Conservation (phyloP, 2,329 filamentous ascomycete species). For the Xylariomycetidae sp. region DNA sequence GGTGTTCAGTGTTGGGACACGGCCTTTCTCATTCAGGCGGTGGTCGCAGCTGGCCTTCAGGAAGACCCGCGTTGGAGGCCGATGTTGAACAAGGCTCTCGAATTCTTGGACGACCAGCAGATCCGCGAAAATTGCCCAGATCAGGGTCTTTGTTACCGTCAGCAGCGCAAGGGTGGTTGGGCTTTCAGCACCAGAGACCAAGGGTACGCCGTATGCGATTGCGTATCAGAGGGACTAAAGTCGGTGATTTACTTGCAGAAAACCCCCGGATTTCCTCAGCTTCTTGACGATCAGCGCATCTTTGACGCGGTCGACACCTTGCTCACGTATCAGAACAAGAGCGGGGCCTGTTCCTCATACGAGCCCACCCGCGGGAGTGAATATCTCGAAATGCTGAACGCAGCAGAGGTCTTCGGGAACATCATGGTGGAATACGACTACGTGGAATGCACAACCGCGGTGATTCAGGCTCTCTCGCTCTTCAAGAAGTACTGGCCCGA, state of each 20-base stretch:
- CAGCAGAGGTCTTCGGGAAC: constrained; percentile 88
- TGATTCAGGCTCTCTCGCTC: constrained; percentile 77
- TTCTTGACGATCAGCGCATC: constrained; percentile 71
- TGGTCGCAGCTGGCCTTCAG: constrained; percentile 73
- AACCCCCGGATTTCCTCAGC: constrained; percentile 64
- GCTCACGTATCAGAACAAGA: constrained; percentile 81
- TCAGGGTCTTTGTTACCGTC: constrained; percentile 77
- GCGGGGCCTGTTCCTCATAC: constrained; percentile 85
- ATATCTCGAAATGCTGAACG: constrained; percentile 79
- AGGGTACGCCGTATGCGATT: constrained; percentile 94
- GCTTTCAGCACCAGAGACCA: constrained; percentile 89
- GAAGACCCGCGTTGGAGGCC: constrained; percentile 69
- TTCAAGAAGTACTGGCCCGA: constrained; percentile 77
- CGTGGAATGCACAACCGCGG: constrained; percentile 93
- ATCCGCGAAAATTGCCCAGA: constrained; percentile 77
- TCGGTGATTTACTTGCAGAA: constrained; percentile 79
- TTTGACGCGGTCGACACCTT: constrained; percentile 87
- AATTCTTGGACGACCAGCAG: constrained; percentile 86
- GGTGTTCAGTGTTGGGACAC: constrained; percentile 99
- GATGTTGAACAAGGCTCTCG: constrained; percentile 76
- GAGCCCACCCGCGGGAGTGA: constrained; percentile 75
- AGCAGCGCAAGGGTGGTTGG: constrained; percentile 90
- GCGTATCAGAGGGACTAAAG: constrained; percentile 86
- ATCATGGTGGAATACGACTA: constrained; percentile 99
- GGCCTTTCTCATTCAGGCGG: constrained; percentile 77